Evolutionary conservation across 2,329 filamentous ascomycete genomes (phyloP).

Genomic region (Fusarium siculi): DNA sequence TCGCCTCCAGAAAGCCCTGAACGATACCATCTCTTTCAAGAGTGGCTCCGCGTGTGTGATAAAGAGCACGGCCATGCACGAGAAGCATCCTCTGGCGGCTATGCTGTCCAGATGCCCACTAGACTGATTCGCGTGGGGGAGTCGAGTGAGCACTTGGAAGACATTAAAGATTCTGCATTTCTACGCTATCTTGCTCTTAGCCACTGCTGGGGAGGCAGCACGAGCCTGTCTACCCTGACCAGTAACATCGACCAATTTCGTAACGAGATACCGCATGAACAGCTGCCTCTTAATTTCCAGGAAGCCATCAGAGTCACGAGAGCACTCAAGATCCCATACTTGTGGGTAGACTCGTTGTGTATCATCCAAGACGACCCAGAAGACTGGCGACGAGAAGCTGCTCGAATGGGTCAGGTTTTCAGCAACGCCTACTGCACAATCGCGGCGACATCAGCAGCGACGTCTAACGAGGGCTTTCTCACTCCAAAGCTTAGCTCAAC

Average conservation of each 20-base stretch:
- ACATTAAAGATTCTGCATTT: not conserved
- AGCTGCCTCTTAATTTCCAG: not conserved
- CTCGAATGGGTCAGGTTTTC: slow-evolving; percentile 2
- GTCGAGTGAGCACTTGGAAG: not conserved
- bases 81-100: not conserved
- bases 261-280: not conserved
- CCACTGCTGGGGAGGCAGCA: slow-evolving; percentile 14
- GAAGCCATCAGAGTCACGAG: slow-evolving; percentile 12
- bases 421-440: slow-evolving; percentile 5
- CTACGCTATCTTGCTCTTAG: not conserved
- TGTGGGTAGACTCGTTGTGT: slow-evolving; percentile 15
- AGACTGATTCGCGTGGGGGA: not conserved
- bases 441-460: not conserved
- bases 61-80: not conserved
- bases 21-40: not conserved
- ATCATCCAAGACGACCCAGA: not conserved
- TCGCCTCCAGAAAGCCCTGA: not conserved
- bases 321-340: not conserved
- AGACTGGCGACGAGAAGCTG: slow-evolving; percentile 6
- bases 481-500: not conserved
- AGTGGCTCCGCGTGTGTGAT: not conserved
- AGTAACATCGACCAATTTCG: not conserved
- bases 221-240: not conserved
- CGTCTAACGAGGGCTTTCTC: not conserved
- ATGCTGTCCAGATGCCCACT: not conserved